Evolutionary conservation across 176 grass and related monocot species (phyloP).

Genomic region (Aegilops tauschii): DNA sequence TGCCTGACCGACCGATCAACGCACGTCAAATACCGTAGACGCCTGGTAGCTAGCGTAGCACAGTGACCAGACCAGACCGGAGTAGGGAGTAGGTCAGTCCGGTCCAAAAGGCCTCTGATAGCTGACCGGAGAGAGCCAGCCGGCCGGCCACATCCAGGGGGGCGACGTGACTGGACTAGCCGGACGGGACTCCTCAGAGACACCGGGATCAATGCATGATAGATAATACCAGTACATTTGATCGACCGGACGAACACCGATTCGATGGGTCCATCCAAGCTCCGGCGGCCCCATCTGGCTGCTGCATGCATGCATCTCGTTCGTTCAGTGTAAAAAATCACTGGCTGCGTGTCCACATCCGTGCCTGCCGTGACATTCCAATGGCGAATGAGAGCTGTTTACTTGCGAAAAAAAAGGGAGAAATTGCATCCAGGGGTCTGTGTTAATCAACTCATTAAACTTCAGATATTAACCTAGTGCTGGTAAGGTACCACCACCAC

Average conservation of each 20-base stretch:
- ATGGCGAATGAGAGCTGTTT: no score
- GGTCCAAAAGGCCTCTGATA: neutral
- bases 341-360: no score
- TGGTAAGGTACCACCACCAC: no score
- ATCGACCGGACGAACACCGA: neutral
- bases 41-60: neutral
- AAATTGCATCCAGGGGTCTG: no score
- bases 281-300: neutral
- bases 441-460: no score
- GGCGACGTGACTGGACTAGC: neutral
- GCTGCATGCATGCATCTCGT: no score
- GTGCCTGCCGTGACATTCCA: no score
- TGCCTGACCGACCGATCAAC: neutral
- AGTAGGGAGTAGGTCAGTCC: neutral
- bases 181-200: neutral
- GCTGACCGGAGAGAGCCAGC: slow-evolving; percentile 11
- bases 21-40: neutral
- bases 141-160: neutral
- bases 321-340: no score
- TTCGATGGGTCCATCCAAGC: slow-evolving; percentile 10
- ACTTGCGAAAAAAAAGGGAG: no score
- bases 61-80: neutral
- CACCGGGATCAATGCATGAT: neutral
- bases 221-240: neutral
- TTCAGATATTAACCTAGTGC: no score